Percentiles rank a stretch among this genome's conserved stretches.
Evolutionary conservation across 371 early-diverging fungal species (phyloP).

Genomic region (Conidiobolus incongruus): DNA sequence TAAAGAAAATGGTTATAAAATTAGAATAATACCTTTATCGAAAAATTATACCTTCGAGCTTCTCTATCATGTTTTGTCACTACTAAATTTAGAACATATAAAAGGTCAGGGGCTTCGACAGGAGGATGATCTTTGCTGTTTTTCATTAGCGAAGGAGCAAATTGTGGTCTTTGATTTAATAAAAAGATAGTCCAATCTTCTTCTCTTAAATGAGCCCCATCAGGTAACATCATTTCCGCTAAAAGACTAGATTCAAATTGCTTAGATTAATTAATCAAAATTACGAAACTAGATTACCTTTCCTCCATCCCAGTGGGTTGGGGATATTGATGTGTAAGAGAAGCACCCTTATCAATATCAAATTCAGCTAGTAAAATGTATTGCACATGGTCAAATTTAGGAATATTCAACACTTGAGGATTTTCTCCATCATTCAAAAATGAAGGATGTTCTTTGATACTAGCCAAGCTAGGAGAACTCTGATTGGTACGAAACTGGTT

Average conservation of each 20-base stretch:
- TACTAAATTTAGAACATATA: slow-evolving; percentile 76
- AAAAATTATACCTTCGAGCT: slow-evolving; percentile 30
- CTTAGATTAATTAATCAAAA: slow-evolving; percentile 18
- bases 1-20: too few relatives aligned
- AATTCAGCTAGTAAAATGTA: slow-evolving; percentile 80
- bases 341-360: slow-evolving; percentile 77
- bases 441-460: too few relatives aligned
- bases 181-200: slow-evolving; percentile 92
- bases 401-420: background rate
- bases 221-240: slow-evolving; percentile 89
- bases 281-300: slow-evolving; percentile 26
- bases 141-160: slow-evolving; percentile 8
- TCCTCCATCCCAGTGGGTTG: slow-evolving; percentile 58
- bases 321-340: slow-evolving; percentile 68
- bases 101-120: slow-evolving; percentile 13
- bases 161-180: slow-evolving; percentile 44
- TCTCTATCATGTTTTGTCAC: slow-evolving; percentile 66
- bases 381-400: slow-evolving; percentile 29
- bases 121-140: slow-evolving; percentile 1
- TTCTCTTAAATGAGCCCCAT: slow-evolving; percentile 76
- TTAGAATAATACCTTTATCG: too few relatives aligned
- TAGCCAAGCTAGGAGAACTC: too few relatives aligned
- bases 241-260: slow-evolving; percentile 26
- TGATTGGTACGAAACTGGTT: too few relatives aligned
- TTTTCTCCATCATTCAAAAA: background rate